Conservation (phyloP, 2,329 filamentous ascomycete genomes). For the Apiospora malaysiana region DNA sequence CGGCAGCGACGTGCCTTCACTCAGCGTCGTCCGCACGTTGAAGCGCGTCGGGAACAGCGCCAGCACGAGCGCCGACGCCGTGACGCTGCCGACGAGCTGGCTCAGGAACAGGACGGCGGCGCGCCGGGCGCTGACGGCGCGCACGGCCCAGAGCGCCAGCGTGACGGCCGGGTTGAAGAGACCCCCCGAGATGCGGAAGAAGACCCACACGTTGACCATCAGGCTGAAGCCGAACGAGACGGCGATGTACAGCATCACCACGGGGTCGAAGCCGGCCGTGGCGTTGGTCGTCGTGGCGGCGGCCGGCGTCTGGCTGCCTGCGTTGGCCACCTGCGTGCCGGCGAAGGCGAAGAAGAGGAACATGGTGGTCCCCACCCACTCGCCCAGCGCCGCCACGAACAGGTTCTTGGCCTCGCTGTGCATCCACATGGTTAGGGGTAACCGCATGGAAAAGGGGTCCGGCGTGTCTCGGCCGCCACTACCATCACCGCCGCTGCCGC, state of each 20-base stretch:
- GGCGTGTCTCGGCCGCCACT: not conserved
- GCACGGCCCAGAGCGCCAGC: slow-evolving; percentile 27
- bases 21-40: slow-evolving; percentile 53
- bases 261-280: slow-evolving; percentile 26
- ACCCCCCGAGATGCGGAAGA: slow-evolving; percentile 43
- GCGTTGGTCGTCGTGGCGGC: slow-evolving; percentile 26
- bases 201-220: slow-evolving; percentile 46
- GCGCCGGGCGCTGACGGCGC: slow-evolving; percentile 24
- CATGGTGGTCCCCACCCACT: slow-evolving; percentile 49
- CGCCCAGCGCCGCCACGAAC: slow-evolving; percentile 43
- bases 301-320: slow-evolving; percentile 28
- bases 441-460: slow-evolving; percentile 38
- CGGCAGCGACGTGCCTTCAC: slow-evolving; percentile 47
- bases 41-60: slow-evolving; percentile 52
- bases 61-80: slow-evolving; percentile 41
- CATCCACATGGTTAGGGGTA: slow-evolving; percentile 54
- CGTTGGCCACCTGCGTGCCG: slow-evolving; percentile 47
- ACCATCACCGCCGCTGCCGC: not conserved
- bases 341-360: slow-evolving; percentile 52
- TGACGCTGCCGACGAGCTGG: slow-evolving; percentile 28
- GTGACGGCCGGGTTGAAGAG: slow-evolving; percentile 31
- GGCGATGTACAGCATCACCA: slow-evolving; percentile 39
- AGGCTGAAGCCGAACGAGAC: slow-evolving; percentile 42
- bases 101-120: slow-evolving; percentile 26
- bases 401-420: slow-evolving; percentile 53